Base-by-base conservation (phyloP, 805 yeast genomes). In the Blastobotrys mokoenaii region DNA sequence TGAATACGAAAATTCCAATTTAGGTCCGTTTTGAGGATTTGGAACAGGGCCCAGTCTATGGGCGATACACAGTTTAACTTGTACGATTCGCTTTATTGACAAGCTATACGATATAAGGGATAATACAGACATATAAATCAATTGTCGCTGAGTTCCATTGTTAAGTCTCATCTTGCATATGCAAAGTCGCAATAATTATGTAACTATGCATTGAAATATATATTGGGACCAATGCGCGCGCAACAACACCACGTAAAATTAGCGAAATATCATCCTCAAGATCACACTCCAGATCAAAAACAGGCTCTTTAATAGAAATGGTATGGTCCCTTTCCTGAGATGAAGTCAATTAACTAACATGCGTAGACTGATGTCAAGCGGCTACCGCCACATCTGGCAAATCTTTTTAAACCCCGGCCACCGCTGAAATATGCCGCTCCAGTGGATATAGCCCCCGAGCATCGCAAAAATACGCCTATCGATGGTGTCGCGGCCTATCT, bases 331-430 rank as follows among this genome's bases (percentile, higher is more conserved):
- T n/a, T n/a, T n/a, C n/a, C n/a, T n/a, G n/a, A n/a, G n/a, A n/a
- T n/a, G n/a, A n/a, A n/a, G n/a, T n/a, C n/a, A n/a, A n/a, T n/a
- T n/a, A n/a, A n/a, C n/a, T n/a, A n/a, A n/a, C 42, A 37, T 31
- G 18, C 30, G 1, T 38, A 63, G 67, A 55, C 72, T 3, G 75
- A 73, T 46, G 65, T 70, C 10, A 51, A 63, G 29, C 59, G 58
- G 38, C 61, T 74, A 5, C 76, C 68, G 8, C 53, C 57, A 57
- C 56, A 67, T 55, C 65, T 80, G 37, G 74, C 72, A 45, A 68
- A 71, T 55, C 69, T 80, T 22, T 80, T 80, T 55, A 67, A 68
- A 5, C 80, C 84, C 3, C 68, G 73, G 36, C 75, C 77, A 9
- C 84, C 84, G 25, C 59, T 77, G n/a, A 67, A 70, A 30, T 72